Conservation (phyloP, 1,284 basidiomycete genomes). For the Lignosus rhinocerotis region DNA sequence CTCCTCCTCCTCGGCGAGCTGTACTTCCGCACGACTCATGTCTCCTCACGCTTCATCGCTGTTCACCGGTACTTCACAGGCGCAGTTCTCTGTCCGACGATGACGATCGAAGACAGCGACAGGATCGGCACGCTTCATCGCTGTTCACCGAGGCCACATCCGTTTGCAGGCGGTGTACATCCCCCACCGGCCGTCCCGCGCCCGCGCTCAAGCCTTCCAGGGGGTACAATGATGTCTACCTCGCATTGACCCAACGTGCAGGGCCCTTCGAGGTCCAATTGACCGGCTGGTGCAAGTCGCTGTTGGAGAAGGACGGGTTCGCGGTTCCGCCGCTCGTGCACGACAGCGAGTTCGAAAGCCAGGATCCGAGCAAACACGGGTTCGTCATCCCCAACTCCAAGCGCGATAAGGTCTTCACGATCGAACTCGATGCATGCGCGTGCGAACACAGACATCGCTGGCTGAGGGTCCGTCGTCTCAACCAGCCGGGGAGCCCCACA, state of each 20-base stretch:
- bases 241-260: neutral
- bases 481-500: neutral
- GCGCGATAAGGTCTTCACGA: neutral
- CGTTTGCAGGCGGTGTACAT: slow-evolving; percentile 11
- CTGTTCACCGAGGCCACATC: neutral
- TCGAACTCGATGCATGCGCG: slow-evolving; percentile 1
- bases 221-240: slow-evolving; percentile 4
- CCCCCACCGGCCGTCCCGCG: slow-evolving; percentile 11
- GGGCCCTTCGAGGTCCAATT: slow-evolving; percentile 7
- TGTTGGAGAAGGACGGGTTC: slow-evolving; percentile 4
- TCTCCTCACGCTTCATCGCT: slow-evolving; percentile 1
- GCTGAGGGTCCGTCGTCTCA: slow-evolving; percentile 1
- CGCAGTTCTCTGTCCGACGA: no score
- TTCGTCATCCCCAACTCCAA: neutral
- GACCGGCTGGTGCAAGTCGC: slow-evolving; percentile 6
- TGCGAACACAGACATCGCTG: neutral
- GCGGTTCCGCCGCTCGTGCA: neutral
- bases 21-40: slow-evolving; percentile 7
- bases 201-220: slow-evolving; percentile 3
- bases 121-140: slow-evolving; percentile 3
- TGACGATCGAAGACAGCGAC: no score
- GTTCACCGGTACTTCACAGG: no score
- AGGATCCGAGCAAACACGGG: neutral
- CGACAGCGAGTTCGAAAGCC: neutral
- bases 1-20: slow-evolving; percentile 5